phyloP scores from a whole-genome alignment of 1,139 yeast species.

The Kodamaea fungicola region DNA sequence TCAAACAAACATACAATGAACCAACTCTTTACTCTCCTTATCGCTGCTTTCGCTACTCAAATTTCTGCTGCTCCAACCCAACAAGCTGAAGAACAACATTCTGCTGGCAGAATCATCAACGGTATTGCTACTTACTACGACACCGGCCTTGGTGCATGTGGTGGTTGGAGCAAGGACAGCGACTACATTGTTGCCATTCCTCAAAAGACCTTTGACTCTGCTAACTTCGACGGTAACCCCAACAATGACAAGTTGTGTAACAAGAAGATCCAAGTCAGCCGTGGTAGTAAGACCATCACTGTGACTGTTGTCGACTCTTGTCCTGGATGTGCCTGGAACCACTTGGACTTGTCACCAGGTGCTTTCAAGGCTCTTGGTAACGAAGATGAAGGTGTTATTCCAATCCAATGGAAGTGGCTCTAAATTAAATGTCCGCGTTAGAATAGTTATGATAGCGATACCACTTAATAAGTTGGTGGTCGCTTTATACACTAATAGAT shows the following conservation, averaged over 20 bases:
- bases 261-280: conserved; percentile 32
- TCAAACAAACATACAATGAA: not conserved
- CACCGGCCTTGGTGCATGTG: conserved; percentile 61
- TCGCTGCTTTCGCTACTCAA: not conserved
- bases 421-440: no score
- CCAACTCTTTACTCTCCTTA: not conserved
- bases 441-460: no score
- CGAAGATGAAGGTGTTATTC: not conserved
- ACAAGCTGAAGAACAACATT: conserved; percentile 12
- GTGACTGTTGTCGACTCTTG: conserved; percentile 41
- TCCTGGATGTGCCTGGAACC: conserved; percentile 30
- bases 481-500: no score
- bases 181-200: conserved; percentile 46
- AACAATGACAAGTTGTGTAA: conserved; percentile 39
- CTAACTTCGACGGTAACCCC: conserved; percentile 29
- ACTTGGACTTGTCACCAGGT: conserved; percentile 40
- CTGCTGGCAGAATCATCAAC: conserved; percentile 38
- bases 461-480: no score
- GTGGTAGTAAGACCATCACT: conserved; percentile 34
- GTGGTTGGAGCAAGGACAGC: conserved; percentile 37
- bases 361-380: conserved; percentile 21
- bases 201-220: conserved; percentile 25
- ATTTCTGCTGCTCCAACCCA: conserved; percentile 8
- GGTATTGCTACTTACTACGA: conserved; percentile 45
- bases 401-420: not conserved